Base-by-base conservation (phyloP, 78 protist genomes). In the Dictyostelium purpureum region DNA sequence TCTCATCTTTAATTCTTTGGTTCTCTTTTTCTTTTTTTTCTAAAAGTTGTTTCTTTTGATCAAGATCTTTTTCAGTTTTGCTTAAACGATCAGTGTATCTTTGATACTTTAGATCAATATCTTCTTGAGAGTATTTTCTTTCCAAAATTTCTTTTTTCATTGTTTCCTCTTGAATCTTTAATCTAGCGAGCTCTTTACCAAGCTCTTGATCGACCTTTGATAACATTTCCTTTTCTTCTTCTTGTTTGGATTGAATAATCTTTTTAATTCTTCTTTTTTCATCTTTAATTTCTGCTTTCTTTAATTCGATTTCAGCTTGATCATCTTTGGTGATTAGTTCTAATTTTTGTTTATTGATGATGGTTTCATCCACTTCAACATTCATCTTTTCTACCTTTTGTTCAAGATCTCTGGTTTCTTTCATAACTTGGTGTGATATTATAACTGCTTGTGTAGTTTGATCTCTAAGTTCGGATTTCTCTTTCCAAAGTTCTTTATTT, bases 211-310 rank as follows among this genome's bases (percentile, higher is more conserved):
- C 82, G 1, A 73, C 19, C n/a, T 73, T 56, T 28, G 57, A 74
- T 5, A 85, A 4, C 0, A 16, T 10, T 16, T 56, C 54, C 14
- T 74, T 65, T 42, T 85, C 78, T 18, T 47, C 75, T 31, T 59
- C 63, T 47, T 73, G 49, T 31, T 73, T 85, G 16, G 51, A 47
- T 21, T 31, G n/a, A 7, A 47, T 26, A 9, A 73, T 10, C 21
- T 70, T 85, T 28, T 85, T 85, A 10, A 85, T 3, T 24, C 82
- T 26, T 31, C 74, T 26, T 45, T 85, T 85, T 24, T 85, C 92
- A 47, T 85, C 92, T 40, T 74, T 73, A 28, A 73, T 1, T 16
- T 85, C 92, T 18, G 26, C 49, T 61, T 47, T 59, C 76, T 85
- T 85, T 14, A 47, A 5, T 5, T 70, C 82, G n/a, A 73, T 24